Evolutionary conservation across 2,329 filamentous ascomycete genomes (phyloP), one percentile per base, ranked within the genome.

Genomic region (Neoarthrinium moseri): DNA sequence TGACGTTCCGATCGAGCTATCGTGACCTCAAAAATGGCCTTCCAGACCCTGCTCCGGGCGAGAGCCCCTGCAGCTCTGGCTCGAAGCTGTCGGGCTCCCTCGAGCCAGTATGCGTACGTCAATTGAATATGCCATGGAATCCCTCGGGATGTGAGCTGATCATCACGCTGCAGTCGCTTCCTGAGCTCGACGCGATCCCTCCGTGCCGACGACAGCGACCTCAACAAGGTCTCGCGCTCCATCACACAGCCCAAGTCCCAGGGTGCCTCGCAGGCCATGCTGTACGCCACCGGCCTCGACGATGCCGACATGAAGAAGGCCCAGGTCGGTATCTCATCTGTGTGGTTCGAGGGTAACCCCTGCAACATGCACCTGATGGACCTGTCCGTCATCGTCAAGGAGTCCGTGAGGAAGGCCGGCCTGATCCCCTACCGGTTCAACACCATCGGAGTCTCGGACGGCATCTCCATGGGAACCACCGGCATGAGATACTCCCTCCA

Each of bases 341-440:
- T 97, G 50, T 99, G 94, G 94, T 96, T 92, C 72, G 87, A 90
- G 58, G 94, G 94, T 47, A 99, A 99, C 73, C 94, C 94, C 21
- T 99, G 94, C 78, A 99, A 99, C 74, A 99, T 96, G 92, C 94
- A 99, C 70, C 75, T 99, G 51, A 78, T 99, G 69, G 89, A 95
- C 62, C 81, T 99, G 50, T 95, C 89, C 64, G 78, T 86, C 66
- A 74, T 86, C 53, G 87, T 96, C 54, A 74, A 71, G 61, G 68
- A 81, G 56, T 81, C 78, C 12, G 78, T 83, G 32, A 69, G 69
- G 46, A 70, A 86, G 59, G 88, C 91, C 23, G 89, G 90, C 18
- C 77, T 99, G 51, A 79, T 95, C 50, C 90, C 91, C 52, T 95
- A 95, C 78, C 91, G 96, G 68, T 99, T 99, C 82, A 99, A 99